These are phyloP conservation scores for Boletus vinaceobasis DNA, from an alignment of 768 basidiomycete genomes.

Conservation along the genomic window DNA sequence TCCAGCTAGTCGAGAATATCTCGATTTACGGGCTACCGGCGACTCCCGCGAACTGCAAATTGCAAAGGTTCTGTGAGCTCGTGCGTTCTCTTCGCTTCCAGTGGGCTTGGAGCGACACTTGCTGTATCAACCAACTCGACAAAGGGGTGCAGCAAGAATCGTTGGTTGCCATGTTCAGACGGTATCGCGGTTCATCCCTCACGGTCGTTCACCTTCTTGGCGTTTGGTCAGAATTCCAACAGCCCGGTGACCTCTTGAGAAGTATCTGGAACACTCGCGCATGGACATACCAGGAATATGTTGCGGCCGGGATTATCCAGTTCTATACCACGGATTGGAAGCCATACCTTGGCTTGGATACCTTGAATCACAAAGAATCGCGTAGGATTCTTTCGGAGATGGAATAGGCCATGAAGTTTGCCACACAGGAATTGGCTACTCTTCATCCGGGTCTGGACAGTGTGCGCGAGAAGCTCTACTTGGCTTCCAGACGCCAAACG, in stretches of 20 bases:
- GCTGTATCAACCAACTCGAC: slow-evolving; percentile 3
- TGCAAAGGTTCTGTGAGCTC: background rate
- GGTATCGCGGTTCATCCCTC: slow-evolving; percentile 6
- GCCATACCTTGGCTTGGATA: background rate
- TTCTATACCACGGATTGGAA: slow-evolving; percentile 15
- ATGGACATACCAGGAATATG: slow-evolving; percentile 15
- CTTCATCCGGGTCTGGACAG: slow-evolving; percentile 1
- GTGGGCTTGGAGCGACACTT: slow-evolving; percentile 12
- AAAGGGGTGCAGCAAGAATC: slow-evolving; percentile 1
- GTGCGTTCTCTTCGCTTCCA: background rate
- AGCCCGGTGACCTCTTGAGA: background rate
- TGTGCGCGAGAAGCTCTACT: background rate
- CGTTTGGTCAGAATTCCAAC: background rate
- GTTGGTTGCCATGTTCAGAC: slow-evolving; percentile 10
- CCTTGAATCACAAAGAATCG: slow-evolving; percentile 6
- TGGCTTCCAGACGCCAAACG: background rate
- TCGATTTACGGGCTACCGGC: background rate
- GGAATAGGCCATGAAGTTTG: background rate
- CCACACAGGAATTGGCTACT: background rate
- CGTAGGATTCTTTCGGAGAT: background rate
- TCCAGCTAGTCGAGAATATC: background rate
- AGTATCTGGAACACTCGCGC: slow-evolving; percentile 10
- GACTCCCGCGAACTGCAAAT: background rate
- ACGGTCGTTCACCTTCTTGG: slow-evolving; percentile 5
- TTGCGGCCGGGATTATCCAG: background rate